A percentile compares a stretch with the other conserved stretches of the same genome.
These are phyloP conservation scores for Tetraselmis chui DNA, from an alignment of 139 green algal species.

Conservation along the genomic window DNA sequence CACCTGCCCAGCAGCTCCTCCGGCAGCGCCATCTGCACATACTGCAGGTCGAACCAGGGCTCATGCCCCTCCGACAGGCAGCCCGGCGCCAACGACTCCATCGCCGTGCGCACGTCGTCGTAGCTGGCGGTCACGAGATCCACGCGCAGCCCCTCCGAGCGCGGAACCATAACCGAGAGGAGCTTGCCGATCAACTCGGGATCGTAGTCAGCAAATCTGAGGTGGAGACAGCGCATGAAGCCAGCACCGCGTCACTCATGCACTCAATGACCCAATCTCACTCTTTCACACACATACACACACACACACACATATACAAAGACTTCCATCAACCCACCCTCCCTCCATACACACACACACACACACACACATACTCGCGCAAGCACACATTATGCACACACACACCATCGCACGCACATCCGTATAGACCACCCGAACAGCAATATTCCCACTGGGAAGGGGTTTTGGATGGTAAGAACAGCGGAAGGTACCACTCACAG, in stretches of 20 bases:
- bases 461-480: background rate
- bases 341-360: background rate
- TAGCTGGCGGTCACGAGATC: constrained; percentile 59
- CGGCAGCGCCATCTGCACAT: constrained; percentile 31
- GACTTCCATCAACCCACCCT: background rate
- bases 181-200: constrained; percentile 19
- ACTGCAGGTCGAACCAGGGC: constrained; percentile 65
- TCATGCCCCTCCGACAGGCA: constrained; percentile 28
- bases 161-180: constrained; percentile 32
- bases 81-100: background rate
- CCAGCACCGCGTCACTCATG: background rate
- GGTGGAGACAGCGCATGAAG: background rate
- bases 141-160: constrained; percentile 32
- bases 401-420: no score
- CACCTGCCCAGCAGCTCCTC: constrained; percentile 28
- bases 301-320: background rate
- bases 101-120: constrained; percentile 7
- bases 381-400: no score
- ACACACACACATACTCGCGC: background rate
- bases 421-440: no score
- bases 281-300: no score
- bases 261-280: no score
- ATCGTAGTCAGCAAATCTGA: background rate
- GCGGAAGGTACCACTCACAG: background rate
- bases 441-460: no score